Evolutionary conservation across 345 rosid species (phyloP), one percentile per base, ranked within the genome.

Genomic region (Eucalyptus shirleyi): DNA sequence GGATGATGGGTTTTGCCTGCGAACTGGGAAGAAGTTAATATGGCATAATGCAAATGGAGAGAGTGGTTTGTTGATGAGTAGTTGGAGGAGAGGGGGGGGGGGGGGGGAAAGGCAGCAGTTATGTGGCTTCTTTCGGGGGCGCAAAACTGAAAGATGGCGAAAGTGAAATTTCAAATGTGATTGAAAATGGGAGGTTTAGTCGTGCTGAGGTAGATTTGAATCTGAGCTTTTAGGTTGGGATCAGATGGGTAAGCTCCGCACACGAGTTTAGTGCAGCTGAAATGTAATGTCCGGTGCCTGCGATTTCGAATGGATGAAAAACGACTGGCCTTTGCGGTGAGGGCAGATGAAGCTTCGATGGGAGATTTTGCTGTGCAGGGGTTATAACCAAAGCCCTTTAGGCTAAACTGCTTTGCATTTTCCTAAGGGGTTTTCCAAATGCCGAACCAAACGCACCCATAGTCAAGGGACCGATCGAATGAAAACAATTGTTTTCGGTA

Each of bases 21-120:
- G 45, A 37, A 18, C 51, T 56, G 88, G 65, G 83, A 18, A 50
- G 83, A 18, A 42, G 18, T n/a, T 34, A 55, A 42, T 85, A 89
- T 80, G 53, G 30, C 23, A n/a, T 13, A 69, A 10, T 28, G 53
- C 37, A 47, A 49, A 55, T 82, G 80, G 90, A 65, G 89, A 72
- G 88, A 89, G 53, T 87, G 89, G 91, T 86, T 90, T 55, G 92
- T 47, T 89, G 90, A 87, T 87, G 89, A 89, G 93, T 55, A 89
- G 92, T 93, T 92, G 72, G 89, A 87, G 45, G 82, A 80, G 87
- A 86, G 42, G 89, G 60, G 60, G 60, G 62, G 91, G 44, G 42
- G 89, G 60, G 60, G 60, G 62, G 91, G 44, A 72, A 50, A 89
- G 88, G 42, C 32, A 72, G 89, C 93, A 88, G 92, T 90, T 91